Percentiles rank a stretch among this genome's conserved stretches.
Evolutionary conservation across 116 monocot species (phyloP).

Genomic region (Papilionanthe hybrid): DNA sequence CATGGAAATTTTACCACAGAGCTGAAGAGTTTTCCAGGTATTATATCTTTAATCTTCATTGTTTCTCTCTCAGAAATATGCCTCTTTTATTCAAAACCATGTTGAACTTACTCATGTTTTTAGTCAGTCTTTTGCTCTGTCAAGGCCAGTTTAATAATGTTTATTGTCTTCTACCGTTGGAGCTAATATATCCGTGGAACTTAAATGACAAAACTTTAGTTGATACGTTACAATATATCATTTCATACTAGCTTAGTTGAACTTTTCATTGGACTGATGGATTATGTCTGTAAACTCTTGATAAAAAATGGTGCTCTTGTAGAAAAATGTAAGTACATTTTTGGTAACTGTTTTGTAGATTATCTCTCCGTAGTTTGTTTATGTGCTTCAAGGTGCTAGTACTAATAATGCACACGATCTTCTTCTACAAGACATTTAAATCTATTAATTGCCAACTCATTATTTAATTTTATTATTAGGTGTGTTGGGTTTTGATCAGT

Average conservation of each 20-base stretch:
- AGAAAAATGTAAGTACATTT: not conserved
- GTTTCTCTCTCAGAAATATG: not conserved
- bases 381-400: not conserved
- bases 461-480: not conserved
- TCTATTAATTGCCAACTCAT: not conserved
- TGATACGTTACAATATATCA: not conserved
- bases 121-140: not conserved
- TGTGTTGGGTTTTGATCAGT: not conserved
- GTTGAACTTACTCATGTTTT: not conserved
- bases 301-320: not conserved
- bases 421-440: not conserved
- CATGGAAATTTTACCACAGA: constrained; percentile 33
- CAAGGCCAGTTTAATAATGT: not conserved
- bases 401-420: not conserved
- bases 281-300: not conserved
- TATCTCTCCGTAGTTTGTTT: not conserved
- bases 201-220: not conserved
- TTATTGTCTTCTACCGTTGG: not conserved
- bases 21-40: constrained; percentile 94
- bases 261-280: not conserved
- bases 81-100: not conserved
- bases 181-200: not conserved
- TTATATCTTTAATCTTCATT: constrained; percentile 5
- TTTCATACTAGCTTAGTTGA: not conserved
- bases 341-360: not conserved